Evolutionary conservation across 345 rosid species (phyloP), one percentile per base, ranked within the genome.

Genomic region (Theobroma cacao): DNA sequence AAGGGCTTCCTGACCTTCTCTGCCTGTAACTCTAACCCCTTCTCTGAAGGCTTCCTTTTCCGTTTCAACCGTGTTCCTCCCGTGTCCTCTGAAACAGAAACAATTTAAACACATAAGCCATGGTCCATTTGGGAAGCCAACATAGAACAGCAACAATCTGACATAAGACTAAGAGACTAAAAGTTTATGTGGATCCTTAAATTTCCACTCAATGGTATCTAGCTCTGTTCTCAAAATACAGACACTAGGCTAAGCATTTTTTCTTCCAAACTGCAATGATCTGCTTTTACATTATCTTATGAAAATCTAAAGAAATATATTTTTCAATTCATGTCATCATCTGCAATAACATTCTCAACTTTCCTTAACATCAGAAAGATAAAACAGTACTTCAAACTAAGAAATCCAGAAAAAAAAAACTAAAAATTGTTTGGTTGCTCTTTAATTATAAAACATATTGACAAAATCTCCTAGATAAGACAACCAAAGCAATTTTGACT

Each of bases 11-110:
- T 87, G 52, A 88, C 94, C 89, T 90, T 94, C 90, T 90, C 97
- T 33, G 95, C 99, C 82, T 92, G 99, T 87, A 94, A 83, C 84
- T 89, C 98, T 85, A 96, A 80, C 79, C 95, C 98, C 86, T 96
- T 96, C 88, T 94, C 98, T 6, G 99, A 96, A 75, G 98, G 99
- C 84, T 77, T 96, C 75, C 98, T 85, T 70, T 87, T 96, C 74
- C 98, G 89, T 86, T 87, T 96, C 72, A 88, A 58, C 22, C 90
- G 88, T 4, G 83, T 86, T 45, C 90, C 99, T 70, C 98, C 98
- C 2, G 88, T 88, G 77, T 94, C 98, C 83, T 93, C 98, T 82
- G 87, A 83, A 65, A 81, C 48, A 73, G 24, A 24, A 55, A 56
- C 45, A 33, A 28, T 31, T 63, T 34, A 22, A 75, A 47, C 71